A percentile compares a stretch with the other conserved stretches of the same genome.
phyloP scores from a whole-genome alignment of 352 stramenopile genomes.

The Phytopythium vexans region DNA sequence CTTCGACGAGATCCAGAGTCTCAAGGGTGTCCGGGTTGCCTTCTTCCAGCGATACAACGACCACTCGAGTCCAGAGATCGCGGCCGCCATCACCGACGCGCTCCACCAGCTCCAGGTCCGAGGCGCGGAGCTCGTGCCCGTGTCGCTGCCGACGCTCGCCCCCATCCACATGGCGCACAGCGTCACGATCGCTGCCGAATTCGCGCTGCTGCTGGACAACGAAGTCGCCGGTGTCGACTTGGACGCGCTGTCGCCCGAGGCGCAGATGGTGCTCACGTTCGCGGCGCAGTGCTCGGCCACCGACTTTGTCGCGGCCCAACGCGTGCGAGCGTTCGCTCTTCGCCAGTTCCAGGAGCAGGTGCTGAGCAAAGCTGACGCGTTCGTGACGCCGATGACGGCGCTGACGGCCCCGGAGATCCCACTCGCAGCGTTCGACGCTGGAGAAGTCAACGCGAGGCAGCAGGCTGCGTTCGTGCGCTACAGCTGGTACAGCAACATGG shows the following conservation, averaged over 20 bases:
- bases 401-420: slow-evolving; percentile 74
- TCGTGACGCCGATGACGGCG: slow-evolving; percentile 78
- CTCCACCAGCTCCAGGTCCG: slow-evolving; percentile 42
- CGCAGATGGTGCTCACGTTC: slow-evolving; percentile 68
- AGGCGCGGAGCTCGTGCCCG: slow-evolving; percentile 70
- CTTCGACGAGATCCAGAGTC: slow-evolving; percentile 55
- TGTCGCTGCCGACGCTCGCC: slow-evolving; percentile 70
- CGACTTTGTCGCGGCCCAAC: slow-evolving; percentile 86
- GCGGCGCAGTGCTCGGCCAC: slow-evolving; percentile 55
- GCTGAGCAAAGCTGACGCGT: slow-evolving; percentile 83
- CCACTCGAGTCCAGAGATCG: slow-evolving; percentile 64
- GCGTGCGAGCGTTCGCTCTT: slow-evolving; percentile 78
- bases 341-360: slow-evolving; percentile 69
- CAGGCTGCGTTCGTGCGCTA: slow-evolving; percentile 77
- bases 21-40: slow-evolving; percentile 71
- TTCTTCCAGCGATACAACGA: slow-evolving; percentile 76
- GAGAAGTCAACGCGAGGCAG: slow-evolving; percentile 59
- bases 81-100: slow-evolving; percentile 34
- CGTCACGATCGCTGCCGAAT: slow-evolving; percentile 83
- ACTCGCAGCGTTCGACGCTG: slow-evolving; percentile 35
- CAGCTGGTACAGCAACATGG: slow-evolving; percentile 84
- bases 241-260: slow-evolving; percentile 61
- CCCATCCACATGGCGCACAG: slow-evolving; percentile 79
- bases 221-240: slow-evolving; percentile 32
- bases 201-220: slow-evolving; percentile 69